These are phyloP conservation scores for Nakaseomyces delphensis DNA, from an alignment of 1,139 yeast genomes.

Conservation along the genomic window DNA sequence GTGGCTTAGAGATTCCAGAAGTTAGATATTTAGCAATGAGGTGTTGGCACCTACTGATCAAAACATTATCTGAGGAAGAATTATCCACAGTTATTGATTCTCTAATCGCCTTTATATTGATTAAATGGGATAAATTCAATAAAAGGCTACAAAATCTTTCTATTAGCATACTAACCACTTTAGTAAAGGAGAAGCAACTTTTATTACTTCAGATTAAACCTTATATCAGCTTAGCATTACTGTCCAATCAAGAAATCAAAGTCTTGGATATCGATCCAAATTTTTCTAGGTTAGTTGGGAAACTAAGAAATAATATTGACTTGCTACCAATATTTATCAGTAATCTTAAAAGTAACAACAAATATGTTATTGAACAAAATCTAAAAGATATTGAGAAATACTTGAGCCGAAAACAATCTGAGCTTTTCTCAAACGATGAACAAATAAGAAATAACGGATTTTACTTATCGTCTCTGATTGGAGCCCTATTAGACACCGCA, in stretches of 20 bases:
- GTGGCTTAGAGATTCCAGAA: slow-evolving; percentile 58
- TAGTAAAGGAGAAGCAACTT: slow-evolving; percentile 52
- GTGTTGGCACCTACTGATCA: slow-evolving; percentile 57
- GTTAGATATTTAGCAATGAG: slow-evolving; percentile 55
- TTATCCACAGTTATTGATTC: slow-evolving; percentile 49
- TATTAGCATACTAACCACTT: slow-evolving; percentile 62
- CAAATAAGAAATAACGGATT: slow-evolving; percentile 11
- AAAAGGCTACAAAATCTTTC: slow-evolving; percentile 41
- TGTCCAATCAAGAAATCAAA: slow-evolving; percentile 20
- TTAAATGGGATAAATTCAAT: slow-evolving; percentile 51
- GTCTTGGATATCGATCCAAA: slow-evolving; percentile 36
- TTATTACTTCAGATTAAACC: slow-evolving; percentile 34
- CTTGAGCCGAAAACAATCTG: slow-evolving; percentile 32
- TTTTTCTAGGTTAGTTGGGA: slow-evolving; percentile 31
- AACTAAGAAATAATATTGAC: slow-evolving; percentile 19
- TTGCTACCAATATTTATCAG: slow-evolving; percentile 26
- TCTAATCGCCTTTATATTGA: slow-evolving; percentile 50
- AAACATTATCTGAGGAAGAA: slow-evolving; percentile 43
- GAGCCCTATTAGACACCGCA: slow-evolving; percentile 51
- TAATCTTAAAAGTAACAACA: slow-evolving; percentile 39
- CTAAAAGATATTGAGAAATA: slow-evolving; percentile 55
- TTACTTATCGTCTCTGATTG: slow-evolving; percentile 36
- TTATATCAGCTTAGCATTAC: slow-evolving; percentile 25
- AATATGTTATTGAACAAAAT: slow-evolving; percentile 71
- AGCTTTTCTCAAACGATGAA: slow-evolving; percentile 10